A percentile compares a stretch with the other conserved stretches of the same genome.
Evolutionary conservation across 352 stramenopile genomes (phyloP).

Genomic region (Poterioochromonas sp.): DNA sequence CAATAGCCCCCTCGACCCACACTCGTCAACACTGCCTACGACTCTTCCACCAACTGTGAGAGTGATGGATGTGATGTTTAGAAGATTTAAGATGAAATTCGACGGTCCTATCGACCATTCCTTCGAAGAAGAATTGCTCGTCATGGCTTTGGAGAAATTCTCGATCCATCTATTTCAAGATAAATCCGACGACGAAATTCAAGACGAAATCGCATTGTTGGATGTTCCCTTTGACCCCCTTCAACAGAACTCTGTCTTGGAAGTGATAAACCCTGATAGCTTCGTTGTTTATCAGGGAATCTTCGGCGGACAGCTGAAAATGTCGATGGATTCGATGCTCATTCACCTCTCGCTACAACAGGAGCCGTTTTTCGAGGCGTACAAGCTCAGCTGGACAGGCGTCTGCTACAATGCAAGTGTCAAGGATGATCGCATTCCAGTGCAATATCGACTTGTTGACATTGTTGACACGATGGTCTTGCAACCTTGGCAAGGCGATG

Average conservation of each 20-base stretch:
- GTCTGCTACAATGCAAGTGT: background rate
- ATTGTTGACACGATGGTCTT: background rate
- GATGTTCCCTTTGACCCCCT: background rate
- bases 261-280: too few relatives aligned
- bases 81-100: background rate
- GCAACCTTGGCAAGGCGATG: background rate
- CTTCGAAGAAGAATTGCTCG: too few relatives aligned
- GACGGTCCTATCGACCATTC: too few relatives aligned
- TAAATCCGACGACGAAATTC: background rate
- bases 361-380: background rate
- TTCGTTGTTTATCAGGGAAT: background rate
- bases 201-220: constrained; percentile 9
- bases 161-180: background rate
- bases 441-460: background rate
- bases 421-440: background rate
- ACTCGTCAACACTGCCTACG: too few relatives aligned
- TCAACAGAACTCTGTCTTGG: background rate
- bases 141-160: background rate
- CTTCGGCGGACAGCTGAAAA: background rate
- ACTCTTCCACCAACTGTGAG: background rate
- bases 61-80: background rate
- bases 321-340: background rate
- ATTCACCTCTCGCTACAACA: background rate
- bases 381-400: background rate
- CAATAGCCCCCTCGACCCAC: too few relatives aligned